phyloP scores from a whole-genome alignment of 2,329 filamentous ascomycete species.

The Coleophoma cylindrospora region DNA sequence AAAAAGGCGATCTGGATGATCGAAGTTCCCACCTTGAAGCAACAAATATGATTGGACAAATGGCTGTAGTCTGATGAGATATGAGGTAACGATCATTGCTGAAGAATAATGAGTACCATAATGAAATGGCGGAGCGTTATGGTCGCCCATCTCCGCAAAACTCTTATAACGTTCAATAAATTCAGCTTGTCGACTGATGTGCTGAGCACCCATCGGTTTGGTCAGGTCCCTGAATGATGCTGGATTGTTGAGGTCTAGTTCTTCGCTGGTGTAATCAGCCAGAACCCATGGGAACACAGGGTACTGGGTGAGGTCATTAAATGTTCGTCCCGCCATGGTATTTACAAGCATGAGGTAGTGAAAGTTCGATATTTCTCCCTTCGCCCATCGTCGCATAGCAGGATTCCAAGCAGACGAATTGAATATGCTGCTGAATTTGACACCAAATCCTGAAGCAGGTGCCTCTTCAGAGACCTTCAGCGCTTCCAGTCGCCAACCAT shows the following conservation, averaged over 20 bases:
- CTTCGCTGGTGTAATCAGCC: constrained; percentile 91
- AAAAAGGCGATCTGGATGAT: constrained; percentile 92
- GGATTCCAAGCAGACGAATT: constrained; percentile 77
- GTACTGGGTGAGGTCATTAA: constrained; percentile 97
- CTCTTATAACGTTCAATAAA: constrained; percentile 82
- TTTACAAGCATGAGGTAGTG: constrained; percentile 99
- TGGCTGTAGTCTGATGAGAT: constrained; percentile 88
- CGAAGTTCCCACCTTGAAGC: constrained; percentile 91
- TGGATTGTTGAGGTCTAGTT: constrained; percentile 81
- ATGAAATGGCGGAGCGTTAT: constrained; percentile 74
- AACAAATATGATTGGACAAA: constrained; percentile 95
- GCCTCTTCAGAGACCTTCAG: constrained; percentile 61
- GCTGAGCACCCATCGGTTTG: constrained; percentile 95
- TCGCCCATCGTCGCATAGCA: constrained; percentile 83
- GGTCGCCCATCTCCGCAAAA: constrained; percentile 85
- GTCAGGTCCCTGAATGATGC: constrained; percentile 84
- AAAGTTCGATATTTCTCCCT: constrained; percentile 95
- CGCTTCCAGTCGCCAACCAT: constrained; percentile 87
- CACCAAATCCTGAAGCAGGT: constrained; percentile 64
- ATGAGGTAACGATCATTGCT: constrained; percentile 97
- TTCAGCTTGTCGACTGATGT: constrained; percentile 65
- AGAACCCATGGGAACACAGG: constrained; percentile 97
- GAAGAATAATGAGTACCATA: constrained; percentile 99
- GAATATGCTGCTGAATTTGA: constrained; percentile 90
- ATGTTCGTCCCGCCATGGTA: constrained; percentile 92